phyloP scores from a whole-genome alignment of 2,329 filamentous ascomycete species.

The Aureobasidium sp. region DNA sequence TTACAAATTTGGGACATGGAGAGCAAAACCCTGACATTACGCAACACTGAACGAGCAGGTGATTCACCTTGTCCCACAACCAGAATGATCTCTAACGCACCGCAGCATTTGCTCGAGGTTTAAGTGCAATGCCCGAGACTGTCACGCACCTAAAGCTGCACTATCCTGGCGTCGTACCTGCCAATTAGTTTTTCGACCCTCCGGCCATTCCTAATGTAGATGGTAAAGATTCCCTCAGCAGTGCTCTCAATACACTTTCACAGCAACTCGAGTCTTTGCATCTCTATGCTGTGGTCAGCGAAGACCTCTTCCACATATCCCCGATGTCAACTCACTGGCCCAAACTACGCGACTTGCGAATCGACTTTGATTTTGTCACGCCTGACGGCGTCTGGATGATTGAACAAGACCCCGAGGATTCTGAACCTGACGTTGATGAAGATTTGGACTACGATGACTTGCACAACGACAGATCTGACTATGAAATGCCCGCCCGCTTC shows the following conservation, averaged over 20 bases:
- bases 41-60: neutral
- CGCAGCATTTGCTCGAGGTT: neutral
- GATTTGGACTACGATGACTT: neutral
- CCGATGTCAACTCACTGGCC: neutral
- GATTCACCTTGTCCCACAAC: neutral
- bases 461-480: neutral
- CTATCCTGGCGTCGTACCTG: neutral
- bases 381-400: neutral
- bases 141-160: neutral
- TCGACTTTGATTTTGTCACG: neutral
- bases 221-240: neutral
- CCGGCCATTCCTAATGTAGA: neutral
- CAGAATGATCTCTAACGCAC: neutral
- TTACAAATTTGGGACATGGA: neutral
- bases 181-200: neutral
- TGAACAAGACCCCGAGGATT: neutral
- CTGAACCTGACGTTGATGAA: neutral
- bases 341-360: neutral
- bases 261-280: neutral
- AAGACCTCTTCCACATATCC: neutral
- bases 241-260: neutral
- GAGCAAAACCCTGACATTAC: neutral
- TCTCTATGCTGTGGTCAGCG: neutral
- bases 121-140: neutral
- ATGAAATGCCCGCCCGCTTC: neutral